Base-by-base conservation (phyloP, 2,329 filamentous ascomycete genomes). In the Lachnellula suecica region DNA sequence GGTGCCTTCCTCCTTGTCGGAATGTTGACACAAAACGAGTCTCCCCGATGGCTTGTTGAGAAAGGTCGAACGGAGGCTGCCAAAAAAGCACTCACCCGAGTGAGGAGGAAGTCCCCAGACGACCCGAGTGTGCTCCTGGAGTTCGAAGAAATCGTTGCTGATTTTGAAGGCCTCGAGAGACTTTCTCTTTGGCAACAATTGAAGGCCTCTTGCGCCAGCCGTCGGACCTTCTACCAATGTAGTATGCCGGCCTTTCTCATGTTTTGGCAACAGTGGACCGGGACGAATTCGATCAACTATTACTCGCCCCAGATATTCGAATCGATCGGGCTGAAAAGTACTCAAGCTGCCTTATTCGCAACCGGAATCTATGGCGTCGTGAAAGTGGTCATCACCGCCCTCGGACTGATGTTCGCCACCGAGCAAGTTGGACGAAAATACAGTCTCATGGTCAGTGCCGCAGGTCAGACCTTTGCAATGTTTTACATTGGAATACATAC, bases 121-220 rank as follows among this genome's bases (percentile, higher is more conserved):
- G 77, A 88, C 58, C 69, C 74, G 44, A 58, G 59, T 41, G 57
- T 61, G 52, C 38, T 86, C 1, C 87, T 91, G 66, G 88, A 92
- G 67, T 76, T 91, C 22, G 75, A 77, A 51, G 83, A 79, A 58
- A 85, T 92, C 55, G 86, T 91, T 52, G 77, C 79, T 13, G 85
- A 88, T 10, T 71, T 90, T 20, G 84, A 89, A 54, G 66, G 73
- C 2, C 78, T 79, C 25, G 80, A 90, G 44, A 87, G 88, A 6
- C 70, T 80, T 15, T 87, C 87, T 2, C 90, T 91, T 76, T 89
- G 84, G 83, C 84, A 84, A 68, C 85, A 86, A 0, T 88, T 89
- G 71, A 37, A 47, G 24, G 73, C 75, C 3, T 74, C 82, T n/a
- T 74, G 77, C 51, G 77, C 75, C 59, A 71, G 82, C 57, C 74